Base-by-base conservation (phyloP, 2,329 filamentous ascomycete species). In the Capronia americana region DNA sequence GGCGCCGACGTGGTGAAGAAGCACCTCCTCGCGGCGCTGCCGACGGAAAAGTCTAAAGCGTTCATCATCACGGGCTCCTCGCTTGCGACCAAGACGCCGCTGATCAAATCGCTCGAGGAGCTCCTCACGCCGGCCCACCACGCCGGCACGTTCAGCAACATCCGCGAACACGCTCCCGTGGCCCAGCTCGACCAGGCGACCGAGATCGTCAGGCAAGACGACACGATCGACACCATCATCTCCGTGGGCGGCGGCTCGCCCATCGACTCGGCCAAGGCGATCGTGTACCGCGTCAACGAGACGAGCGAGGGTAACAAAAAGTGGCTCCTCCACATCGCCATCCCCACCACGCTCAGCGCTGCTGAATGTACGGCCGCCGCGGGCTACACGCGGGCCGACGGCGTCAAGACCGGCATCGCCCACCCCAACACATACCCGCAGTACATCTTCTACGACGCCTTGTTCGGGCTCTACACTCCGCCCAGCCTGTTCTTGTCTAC, bases 21-120 rank as follows among this genome's bases (percentile, higher is more conserved):
- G 10, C 77, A 86, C 68, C 75, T 86, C 1, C 66, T 83, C 12
- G 75, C 78, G 23, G 78, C 77, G 58, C 79, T 86, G 0, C 83
- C 73, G 3, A 68, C 70, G 10, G 56, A 67, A 2, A 73, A 72
- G 2, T 85, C 83, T 59, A 85, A 85, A 75, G 85, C 84, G 1
- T 87, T 86, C 75, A 84, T 87, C 71, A 81, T 87, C 53, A 87
- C 85, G 0, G 84, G 84, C 26, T 78, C 75, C 50, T 86, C 84
- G 0, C 79, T 87, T 6, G 82, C 83, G 6, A 83, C 74, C 50
- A 87, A 86, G 70, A 87, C 85, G 0, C 76, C 79, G 0, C 77
- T 87, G 7, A 80, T 87, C 68, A 79, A 81, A 62, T 76, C 83
- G 57, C 79, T 86, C 17, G 84, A 87, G 75, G 69, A 78, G 11